Evolutionary conservation across 768 basidiomycete genomes (phyloP).

Genomic region (Thelephora ganbajun): DNA sequence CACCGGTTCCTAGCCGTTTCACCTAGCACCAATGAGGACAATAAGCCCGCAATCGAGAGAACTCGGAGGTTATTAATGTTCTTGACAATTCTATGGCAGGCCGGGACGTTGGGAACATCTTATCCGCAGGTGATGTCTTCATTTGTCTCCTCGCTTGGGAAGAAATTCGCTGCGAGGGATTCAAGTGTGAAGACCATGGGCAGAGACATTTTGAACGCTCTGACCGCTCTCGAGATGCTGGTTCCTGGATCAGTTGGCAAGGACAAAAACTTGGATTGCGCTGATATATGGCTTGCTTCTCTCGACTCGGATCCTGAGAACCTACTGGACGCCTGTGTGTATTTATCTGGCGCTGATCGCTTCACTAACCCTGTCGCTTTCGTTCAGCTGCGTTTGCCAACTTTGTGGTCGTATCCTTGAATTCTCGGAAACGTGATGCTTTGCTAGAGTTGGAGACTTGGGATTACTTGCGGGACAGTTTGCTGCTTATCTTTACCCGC

Average conservation of each 20-base stretch:
- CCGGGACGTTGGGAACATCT: constrained; percentile 4
- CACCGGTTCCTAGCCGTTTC: neutral
- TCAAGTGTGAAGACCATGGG: constrained; percentile 14
- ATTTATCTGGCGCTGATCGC: neutral
- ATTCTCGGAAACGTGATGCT: constrained; percentile 15
- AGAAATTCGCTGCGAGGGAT: constrained; percentile 7
- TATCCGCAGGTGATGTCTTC: constrained; percentile 9
- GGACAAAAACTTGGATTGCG: constrained; percentile 13
- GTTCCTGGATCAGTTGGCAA: neutral
- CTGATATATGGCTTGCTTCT: constrained; percentile 25
- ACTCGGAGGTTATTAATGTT: constrained; percentile 15
- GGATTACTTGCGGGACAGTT: constrained; percentile 35
- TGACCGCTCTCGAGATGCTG: constrained; percentile 15
- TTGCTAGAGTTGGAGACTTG: constrained; percentile 36
- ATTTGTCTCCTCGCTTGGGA: constrained; percentile 13
- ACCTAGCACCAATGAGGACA: neutral
- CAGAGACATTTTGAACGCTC: constrained; percentile 22
- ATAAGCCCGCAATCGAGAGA: too few species aligned
- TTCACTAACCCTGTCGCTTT: constrained; percentile 5
- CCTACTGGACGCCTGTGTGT: constrained; percentile 30
- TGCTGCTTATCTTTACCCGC: constrained; percentile 33
- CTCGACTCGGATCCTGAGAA: constrained; percentile 15
- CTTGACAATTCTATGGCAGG: constrained; percentile 22
- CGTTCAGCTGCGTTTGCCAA: constrained; percentile 31
- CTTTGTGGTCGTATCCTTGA: constrained; percentile 21